These are phyloP conservation scores for Scheffersomyces quercinus DNA, from an alignment of 1,139 yeast genomes.

Conservation along the genomic window DNA sequence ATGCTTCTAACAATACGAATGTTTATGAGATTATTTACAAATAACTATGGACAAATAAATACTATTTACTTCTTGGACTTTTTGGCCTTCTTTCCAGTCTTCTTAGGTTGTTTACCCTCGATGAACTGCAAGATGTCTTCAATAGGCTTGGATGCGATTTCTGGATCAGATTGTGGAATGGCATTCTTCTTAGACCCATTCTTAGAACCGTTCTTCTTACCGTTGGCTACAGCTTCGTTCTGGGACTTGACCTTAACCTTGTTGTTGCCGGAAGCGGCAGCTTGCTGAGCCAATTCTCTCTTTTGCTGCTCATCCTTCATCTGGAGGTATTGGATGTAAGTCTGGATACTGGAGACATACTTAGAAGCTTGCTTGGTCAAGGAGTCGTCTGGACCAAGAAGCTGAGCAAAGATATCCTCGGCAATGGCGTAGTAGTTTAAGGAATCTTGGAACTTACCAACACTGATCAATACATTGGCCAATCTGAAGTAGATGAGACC, in stretches of 20 bases:
- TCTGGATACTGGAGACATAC: constrained; percentile 55
- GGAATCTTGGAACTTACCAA: constrained; percentile 56
- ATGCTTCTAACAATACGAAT: too few species aligned
- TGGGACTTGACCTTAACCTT: constrained; percentile 11
- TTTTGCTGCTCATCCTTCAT: constrained; percentile 31
- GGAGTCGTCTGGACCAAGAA: constrained; percentile 62
- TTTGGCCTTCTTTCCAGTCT: constrained; percentile 14
- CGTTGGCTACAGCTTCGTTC: constrained; percentile 10
- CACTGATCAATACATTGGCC: constrained; percentile 61
- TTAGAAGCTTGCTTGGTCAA: constrained; percentile 63
- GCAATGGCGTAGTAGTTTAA: constrained; percentile 53
- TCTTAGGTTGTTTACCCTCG: constrained; percentile 46
- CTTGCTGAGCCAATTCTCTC: constrained; percentile 21
- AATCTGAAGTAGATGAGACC: constrained; percentile 64
- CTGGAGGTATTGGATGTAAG: constrained; percentile 39
- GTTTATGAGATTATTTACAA: too few species aligned
- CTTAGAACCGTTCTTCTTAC: constrained; percentile 14
- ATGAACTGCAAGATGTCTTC: constrained; percentile 70
- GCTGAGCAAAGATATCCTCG: constrained; percentile 52
- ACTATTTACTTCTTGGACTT: constrained; percentile 14
- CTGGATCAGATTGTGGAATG: constrained; percentile 44
- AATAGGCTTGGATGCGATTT: constrained; percentile 58
- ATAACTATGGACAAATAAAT: background rate
- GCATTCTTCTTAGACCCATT: constrained; percentile 22
- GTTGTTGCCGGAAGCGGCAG: constrained; percentile 13